Evolutionary conservation across 192 early-diverging fungal species (phyloP).

Genomic region (Coemansia sp.): DNA sequence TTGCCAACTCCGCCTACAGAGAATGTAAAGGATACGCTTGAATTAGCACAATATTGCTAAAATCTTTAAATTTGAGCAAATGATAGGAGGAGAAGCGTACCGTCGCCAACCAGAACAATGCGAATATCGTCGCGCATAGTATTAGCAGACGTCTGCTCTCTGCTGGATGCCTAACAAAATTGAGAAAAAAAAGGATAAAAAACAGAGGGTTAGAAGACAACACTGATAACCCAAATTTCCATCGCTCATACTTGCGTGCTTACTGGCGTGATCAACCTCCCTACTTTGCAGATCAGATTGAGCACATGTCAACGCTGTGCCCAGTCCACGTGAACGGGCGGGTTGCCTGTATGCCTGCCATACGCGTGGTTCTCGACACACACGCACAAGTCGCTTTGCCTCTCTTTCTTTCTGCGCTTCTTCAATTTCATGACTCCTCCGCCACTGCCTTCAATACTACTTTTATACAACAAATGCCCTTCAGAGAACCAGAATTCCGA

Average conservation of each 20-base stretch:
- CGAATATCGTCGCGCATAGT: conserved; percentile 86
- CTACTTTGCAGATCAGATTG: conserved; percentile 2
- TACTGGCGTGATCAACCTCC: background rate
- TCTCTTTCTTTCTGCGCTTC: background rate
- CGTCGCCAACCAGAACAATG: conserved; percentile 90
- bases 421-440: conserved; percentile 8
- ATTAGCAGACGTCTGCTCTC: conserved; percentile 1
- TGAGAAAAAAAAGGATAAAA: background rate
- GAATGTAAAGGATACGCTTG: background rate
- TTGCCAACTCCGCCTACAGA: conserved; percentile 85
- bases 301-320: background rate
- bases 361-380: background rate
- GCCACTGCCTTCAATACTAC: background rate
- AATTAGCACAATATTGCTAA: background rate
- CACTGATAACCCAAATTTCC: background rate
- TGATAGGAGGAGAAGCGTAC: conserved; percentile 53
- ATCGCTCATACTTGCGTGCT: background rate
- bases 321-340: background rate
- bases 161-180: conserved; percentile 4
- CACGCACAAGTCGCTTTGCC: background rate
- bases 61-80: background rate
- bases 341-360: background rate
- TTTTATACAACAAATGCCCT: conserved; percentile 19
- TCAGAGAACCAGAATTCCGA: conserved; percentile 30
- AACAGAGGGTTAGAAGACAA: background rate